Conservation (phyloP, 1,284 basidiomycete genomes). For the Leccinum solheimii region DNA sequence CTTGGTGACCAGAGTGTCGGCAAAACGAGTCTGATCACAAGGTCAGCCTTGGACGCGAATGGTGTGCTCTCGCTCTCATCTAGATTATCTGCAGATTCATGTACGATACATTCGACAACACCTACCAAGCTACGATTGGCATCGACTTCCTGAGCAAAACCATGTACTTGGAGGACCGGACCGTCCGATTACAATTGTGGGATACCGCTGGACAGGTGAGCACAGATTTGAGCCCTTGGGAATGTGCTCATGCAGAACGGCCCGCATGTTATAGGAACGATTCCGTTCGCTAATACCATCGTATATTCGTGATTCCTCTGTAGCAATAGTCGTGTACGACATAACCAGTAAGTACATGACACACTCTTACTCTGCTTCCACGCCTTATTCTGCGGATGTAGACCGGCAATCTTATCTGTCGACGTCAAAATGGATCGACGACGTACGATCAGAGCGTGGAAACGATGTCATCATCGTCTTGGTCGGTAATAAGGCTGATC, state of each 20-base stretch:
- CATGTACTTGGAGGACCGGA: constrained; percentile 99
- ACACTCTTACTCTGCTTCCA: background rate
- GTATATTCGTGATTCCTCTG: constrained; percentile 98
- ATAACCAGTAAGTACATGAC: constrained; percentile 80
- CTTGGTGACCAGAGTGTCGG: constrained; percentile 93
- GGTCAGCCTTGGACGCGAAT: constrained; percentile 48
- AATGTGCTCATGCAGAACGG: constrained; percentile 7
- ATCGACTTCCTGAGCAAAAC: constrained; percentile 99
- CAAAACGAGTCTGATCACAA: constrained; percentile 97
- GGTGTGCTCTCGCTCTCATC: constrained; percentile 4
- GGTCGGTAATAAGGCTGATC: constrained; percentile 98
- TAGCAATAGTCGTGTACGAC: constrained; percentile 98
- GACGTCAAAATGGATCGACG: constrained; percentile 99
- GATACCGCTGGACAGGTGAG: constrained; percentile 95
- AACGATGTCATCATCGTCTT: constrained; percentile 98
- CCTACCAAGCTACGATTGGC: constrained; percentile 99
- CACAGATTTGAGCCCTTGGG: constrained; percentile 8
- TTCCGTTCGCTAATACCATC: constrained; percentile 98
- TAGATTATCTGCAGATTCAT: constrained; percentile 68
- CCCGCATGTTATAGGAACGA: constrained; percentile 69
- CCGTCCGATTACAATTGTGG: constrained; percentile 97
- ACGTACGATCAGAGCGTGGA: constrained; percentile 96
- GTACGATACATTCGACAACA: constrained; percentile 99
- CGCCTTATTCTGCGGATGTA: constrained; percentile 34
- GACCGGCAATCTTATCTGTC: constrained; percentile 97